A percentile compares a stretch with the other conserved stretches of the same genome.
phyloP scores from a whole-genome alignment of 2,329 filamentous ascomycete genomes.

The Xylaria multiplex region DNA sequence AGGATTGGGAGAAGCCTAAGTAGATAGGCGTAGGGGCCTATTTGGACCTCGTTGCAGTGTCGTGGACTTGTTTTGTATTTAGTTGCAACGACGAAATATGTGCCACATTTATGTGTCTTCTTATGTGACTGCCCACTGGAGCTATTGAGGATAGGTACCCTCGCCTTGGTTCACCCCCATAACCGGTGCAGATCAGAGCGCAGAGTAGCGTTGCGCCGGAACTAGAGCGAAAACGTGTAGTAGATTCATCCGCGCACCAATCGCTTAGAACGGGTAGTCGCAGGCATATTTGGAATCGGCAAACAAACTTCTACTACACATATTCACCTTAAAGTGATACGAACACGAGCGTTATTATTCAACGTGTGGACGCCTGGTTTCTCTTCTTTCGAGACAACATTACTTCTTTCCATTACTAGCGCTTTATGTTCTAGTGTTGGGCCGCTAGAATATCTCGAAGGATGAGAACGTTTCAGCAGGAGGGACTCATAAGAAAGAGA shows the following conservation, averaged over 20 bases:
- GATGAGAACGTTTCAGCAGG: neutral
- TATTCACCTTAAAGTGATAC: constrained; percentile 4
- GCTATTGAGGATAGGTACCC: neutral
- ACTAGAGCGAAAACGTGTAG: constrained; percentile 8
- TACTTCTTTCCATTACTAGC: neutral
- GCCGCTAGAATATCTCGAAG: too few species aligned
- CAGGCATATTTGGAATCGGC: constrained; percentile 32
- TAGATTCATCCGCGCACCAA: constrained; percentile 16
- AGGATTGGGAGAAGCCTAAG: constrained; percentile 17
- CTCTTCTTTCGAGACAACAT: neutral
- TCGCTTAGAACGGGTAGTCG: constrained; percentile 27
- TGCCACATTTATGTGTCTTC: constrained; percentile 15
- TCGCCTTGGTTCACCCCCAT: constrained; percentile 6
- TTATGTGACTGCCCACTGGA: constrained; percentile 14
- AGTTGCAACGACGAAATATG: constrained; percentile 19
- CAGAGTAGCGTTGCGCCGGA: constrained; percentile 11
- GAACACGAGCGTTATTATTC: constrained; percentile 10
- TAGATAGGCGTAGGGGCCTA: constrained; percentile 15
- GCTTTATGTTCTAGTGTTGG: neutral
- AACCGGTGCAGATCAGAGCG: constrained; percentile 17
- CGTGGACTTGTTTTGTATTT: constrained; percentile 26
- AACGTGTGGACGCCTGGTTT: neutral
- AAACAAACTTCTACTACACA: constrained; percentile 6
- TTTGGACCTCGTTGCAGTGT: constrained; percentile 15
- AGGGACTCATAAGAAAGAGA: neutral